Conservation (phyloP, 2,329 filamentous ascomycete genomes). For the Bipolaris sorokiniana region DNA sequence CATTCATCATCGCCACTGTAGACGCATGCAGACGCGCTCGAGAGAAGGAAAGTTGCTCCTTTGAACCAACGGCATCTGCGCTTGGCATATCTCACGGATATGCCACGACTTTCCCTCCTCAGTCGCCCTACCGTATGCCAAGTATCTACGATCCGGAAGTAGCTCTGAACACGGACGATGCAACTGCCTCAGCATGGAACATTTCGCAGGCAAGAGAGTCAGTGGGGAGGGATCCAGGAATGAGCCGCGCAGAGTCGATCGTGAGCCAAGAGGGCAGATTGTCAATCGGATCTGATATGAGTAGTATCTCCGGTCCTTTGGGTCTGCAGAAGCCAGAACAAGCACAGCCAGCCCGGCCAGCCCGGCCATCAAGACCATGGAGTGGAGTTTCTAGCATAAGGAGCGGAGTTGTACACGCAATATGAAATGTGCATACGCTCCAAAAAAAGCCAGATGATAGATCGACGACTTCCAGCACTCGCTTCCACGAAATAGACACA, state of each 20-base stretch:
- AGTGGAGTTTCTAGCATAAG: conserved; percentile 28
- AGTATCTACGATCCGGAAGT: conserved; percentile 33
- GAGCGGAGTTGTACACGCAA: conserved; percentile 15
- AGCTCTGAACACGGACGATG: conserved; percentile 13
- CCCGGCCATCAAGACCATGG: conserved; percentile 38
- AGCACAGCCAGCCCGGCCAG: conserved; percentile 24
- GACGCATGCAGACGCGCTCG: conserved; percentile 21
- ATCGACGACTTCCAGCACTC: background rate
- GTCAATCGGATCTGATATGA: conserved; percentile 8
- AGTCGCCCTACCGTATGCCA: conserved; percentile 23
- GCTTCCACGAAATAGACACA: background rate
- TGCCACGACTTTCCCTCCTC: conserved; percentile 22
- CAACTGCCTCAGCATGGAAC: conserved; percentile 13
- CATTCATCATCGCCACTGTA: conserved; percentile 25
- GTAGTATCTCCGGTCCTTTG: conserved; percentile 26
- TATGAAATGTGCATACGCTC: conserved; percentile 1
- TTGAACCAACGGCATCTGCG: conserved; percentile 40
- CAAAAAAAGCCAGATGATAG: background rate
- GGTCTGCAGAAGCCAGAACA: conserved; percentile 26
- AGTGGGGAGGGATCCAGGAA: conserved; percentile 10
- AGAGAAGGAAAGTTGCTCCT: conserved; percentile 33
- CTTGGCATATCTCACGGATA: conserved; percentile 38
- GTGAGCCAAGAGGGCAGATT: conserved; percentile 19
- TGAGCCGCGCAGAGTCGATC: conserved; percentile 25
- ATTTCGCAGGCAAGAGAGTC: conserved; percentile 26